Base-by-base conservation (phyloP, 2,329 filamentous ascomycete species). In the Penicillium griseofulvum region DNA sequence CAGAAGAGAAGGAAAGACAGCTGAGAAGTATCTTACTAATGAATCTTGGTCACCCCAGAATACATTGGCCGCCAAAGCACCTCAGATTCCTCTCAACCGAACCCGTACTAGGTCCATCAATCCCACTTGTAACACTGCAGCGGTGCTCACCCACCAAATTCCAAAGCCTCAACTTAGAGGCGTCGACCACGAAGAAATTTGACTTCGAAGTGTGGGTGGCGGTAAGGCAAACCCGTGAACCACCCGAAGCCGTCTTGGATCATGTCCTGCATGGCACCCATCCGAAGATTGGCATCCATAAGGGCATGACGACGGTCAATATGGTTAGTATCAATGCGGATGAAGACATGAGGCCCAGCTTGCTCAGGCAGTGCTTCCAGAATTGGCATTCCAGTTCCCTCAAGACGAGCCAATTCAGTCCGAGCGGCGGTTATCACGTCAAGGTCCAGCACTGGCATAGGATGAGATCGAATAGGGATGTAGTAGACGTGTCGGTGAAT, bases 201-300 rank as follows among this genome's bases (percentile, higher is more conserved):
- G 4, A 55, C 52, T 2, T 41, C n/a, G 6, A 57, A 57, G n/a
- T 55, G 42, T 5, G 12, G 17, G 8, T 55, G 47, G 3, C 11
- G 22, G 24, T 49, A 57, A 12, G 55, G 55, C n/a, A 57, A 9
- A 4, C 34, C 36, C 5, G 48, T 34, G 5, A 57, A 55, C 52
- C 55, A 57, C 7, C 52, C 55, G 12, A 51, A 9, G 12, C 52
- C 55, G 24, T 55, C 55, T 7, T 17, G 37, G 12, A 47, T 51
- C 52, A 57, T 57, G 5, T 52, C 34, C 3, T 38, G 31, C 52
- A 55, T 57, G 7, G 10, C n/a, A 8, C 28, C 46, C 29, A 50
- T 39, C 2, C 52, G 52, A 17, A 26, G 39, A 17, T 11, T 7
- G 16, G 22, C 38, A 38, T 19, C n/a, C 2, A 2, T 17, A 3